Conservation (phyloP, 1,284 basidiomycete species). For the Golubevia sp. region DNA sequence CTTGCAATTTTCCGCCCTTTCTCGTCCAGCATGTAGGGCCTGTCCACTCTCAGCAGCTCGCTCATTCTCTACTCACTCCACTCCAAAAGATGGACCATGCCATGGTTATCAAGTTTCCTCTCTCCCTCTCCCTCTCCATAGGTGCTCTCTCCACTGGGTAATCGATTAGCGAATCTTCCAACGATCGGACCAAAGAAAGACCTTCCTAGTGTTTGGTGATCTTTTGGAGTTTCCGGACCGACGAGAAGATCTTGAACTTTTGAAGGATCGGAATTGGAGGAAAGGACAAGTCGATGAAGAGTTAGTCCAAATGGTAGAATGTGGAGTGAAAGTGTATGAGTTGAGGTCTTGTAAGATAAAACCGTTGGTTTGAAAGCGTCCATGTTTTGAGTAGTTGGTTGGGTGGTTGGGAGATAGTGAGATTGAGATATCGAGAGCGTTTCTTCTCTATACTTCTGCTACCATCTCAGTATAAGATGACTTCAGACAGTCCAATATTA, state of each 20-base stretch:
- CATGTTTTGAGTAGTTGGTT: too few relatives aligned
- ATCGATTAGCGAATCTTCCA: constrained; percentile 50
- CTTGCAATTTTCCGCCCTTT: too few relatives aligned
- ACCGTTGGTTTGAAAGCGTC: constrained; percentile 35
- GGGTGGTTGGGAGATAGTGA: too few relatives aligned
- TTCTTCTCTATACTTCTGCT: too few relatives aligned
- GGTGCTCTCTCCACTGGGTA: constrained; percentile 33
- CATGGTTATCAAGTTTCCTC: too few relatives aligned
- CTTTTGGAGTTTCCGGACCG: constrained; percentile 39
- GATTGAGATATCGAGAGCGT: too few relatives aligned
- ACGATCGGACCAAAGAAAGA: constrained; percentile 50
- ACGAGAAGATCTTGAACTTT: constrained; percentile 30
- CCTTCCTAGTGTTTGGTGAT: constrained; percentile 26
- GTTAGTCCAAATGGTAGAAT: constrained; percentile 49
- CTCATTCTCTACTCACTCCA: constrained; percentile 18
- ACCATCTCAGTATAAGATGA: too few relatives aligned
- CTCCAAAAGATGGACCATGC: constrained; percentile 20
- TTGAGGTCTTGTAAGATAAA: constrained; percentile 16
- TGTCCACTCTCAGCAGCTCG: neutral
- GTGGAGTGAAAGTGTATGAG: constrained; percentile 17
- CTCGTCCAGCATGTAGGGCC: too few relatives aligned
- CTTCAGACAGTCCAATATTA: too few relatives aligned
- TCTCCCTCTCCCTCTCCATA: constrained; percentile 24
- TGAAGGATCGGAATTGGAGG: constrained; percentile 16
- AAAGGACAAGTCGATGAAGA: constrained; percentile 30